Evolutionary conservation across 129 eudicot species (phyloP).

Genomic region (Flaveria trinervia): DNA sequence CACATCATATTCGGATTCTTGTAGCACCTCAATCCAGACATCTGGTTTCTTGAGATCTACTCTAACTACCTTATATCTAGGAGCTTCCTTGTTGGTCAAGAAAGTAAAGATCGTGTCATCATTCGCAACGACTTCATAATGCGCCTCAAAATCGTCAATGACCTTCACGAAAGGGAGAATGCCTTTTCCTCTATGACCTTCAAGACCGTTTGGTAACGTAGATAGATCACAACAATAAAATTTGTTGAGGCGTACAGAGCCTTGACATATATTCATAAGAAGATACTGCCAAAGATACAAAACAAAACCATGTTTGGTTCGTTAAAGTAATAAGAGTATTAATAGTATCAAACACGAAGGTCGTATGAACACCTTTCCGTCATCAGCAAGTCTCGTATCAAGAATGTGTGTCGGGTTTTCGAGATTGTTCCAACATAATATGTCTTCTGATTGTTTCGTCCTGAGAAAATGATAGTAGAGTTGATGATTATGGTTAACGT

Average conservation of each 20-base stretch:
- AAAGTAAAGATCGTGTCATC: constrained; percentile 75
- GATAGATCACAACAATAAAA: constrained; percentile 73
- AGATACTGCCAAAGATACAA: constrained; percentile 62
- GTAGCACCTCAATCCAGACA: constrained; percentile 63
- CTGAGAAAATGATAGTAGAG: constrained; percentile 81
- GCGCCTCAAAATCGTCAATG: constrained; percentile 70
- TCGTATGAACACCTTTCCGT: constrained; percentile 63
- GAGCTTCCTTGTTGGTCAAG: constrained; percentile 81
- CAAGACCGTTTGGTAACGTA: constrained; percentile 54
- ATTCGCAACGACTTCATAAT: constrained; percentile 59
- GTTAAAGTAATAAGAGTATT: not conserved
- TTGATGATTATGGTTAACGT: constrained; percentile 62
- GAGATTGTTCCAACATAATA: constrained; percentile 77
- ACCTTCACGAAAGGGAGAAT: constrained; percentile 75
- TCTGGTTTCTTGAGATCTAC: constrained; percentile 69
- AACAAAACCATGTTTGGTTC: not conserved
- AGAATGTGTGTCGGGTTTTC: constrained; percentile 63
- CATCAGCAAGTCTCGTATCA: constrained; percentile 65
- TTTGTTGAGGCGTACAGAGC: constrained; percentile 67
- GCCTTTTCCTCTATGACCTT: constrained; percentile 51
- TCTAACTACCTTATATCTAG: constrained; percentile 63
- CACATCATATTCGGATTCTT: constrained; percentile 68
- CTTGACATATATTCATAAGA: constrained; percentile 51
- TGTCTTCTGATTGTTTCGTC: constrained; percentile 82
- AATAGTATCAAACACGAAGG: not conserved